phyloP scores from a whole-genome alignment of 2,329 filamentous ascomycete genomes.

The Exophiala mesophila region DNA sequence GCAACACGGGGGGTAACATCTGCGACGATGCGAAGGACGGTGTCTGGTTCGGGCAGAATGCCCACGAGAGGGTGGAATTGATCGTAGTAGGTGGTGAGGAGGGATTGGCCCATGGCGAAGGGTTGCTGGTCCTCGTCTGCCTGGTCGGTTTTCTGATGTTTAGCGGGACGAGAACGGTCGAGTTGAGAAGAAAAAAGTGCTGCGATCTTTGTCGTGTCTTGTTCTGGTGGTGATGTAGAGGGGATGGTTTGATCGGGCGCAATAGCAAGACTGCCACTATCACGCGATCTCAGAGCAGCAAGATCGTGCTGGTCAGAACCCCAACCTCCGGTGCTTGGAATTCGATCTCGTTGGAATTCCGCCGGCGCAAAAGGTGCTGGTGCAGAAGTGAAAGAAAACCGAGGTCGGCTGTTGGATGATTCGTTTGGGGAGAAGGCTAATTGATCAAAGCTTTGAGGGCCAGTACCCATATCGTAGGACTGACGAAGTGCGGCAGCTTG shows the following conservation, averaged over 20 bases:
- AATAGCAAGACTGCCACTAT: slow-evolving; percentile 22
- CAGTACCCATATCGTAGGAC: slow-evolving; percentile 21
- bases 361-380: slow-evolving; percentile 31
- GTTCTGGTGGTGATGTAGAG: slow-evolving; percentile 3
- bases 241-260: slow-evolving; percentile 24
- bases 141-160: slow-evolving; percentile 13
- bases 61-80: slow-evolving; percentile 22
- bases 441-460: slow-evolving; percentile 28
- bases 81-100: slow-evolving; percentile 20
- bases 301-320: slow-evolving; percentile 3
- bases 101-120: slow-evolving; percentile 5
- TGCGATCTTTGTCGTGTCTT: slow-evolving; percentile 5
- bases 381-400: slow-evolving; percentile 39
- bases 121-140: slow-evolving; percentile 4
- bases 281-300: slow-evolving; percentile 9
- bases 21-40: slow-evolving; percentile 9
- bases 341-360: slow-evolving; percentile 21
- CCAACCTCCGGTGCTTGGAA: slow-evolving; percentile 21
- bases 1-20: slow-evolving; percentile 2
- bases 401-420: slow-evolving; percentile 40
- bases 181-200: slow-evolving; percentile 11
- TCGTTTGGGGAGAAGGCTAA: slow-evolving; percentile 50
- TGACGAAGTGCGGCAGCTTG: slow-evolving; percentile 49
- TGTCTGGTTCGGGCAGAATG: slow-evolving; percentile 19
- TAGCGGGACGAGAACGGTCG: slow-evolving; percentile 14